These are phyloP conservation scores for Diaporthe velutina DNA, from an alignment of 2,329 filamentous ascomycete species.

Conservation along the genomic window DNA sequence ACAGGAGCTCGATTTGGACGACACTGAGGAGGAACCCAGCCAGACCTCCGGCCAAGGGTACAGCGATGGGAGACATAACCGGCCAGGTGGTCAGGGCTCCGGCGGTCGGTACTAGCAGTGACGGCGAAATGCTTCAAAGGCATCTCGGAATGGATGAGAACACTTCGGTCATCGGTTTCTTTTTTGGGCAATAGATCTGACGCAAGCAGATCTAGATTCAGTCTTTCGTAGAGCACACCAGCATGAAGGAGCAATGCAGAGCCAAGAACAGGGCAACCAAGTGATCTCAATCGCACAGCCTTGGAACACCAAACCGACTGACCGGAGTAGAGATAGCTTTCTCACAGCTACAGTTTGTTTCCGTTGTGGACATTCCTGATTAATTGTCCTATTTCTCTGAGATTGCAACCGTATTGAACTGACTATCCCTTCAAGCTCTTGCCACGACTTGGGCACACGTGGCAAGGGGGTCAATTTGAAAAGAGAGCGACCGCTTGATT, in stretches of 20 bases:
- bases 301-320: too few relatives aligned
- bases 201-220: too few relatives aligned
- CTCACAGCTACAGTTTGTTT: too few relatives aligned
- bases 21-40: not conserved
- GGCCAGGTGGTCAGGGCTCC: not conserved
- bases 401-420: not conserved
- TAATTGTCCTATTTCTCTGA: not conserved
- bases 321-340: too few relatives aligned
- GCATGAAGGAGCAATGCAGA: too few relatives aligned
- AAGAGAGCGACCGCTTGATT: not conserved
- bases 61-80: not conserved
- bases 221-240: too few relatives aligned
- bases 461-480: too few relatives aligned
- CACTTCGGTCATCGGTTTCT: not conserved
- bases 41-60: not conserved
- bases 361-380: too few relatives aligned
- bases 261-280: too few relatives aligned
- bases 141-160: not conserved
- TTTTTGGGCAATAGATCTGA: not conserved
- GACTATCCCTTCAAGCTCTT: too few relatives aligned
- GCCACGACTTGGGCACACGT: not conserved
- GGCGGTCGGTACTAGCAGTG: too few relatives aligned
- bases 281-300: too few relatives aligned
- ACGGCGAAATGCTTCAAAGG: not conserved
- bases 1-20: not conserved